Evolutionary conservation across 78 protist species (phyloP).

Genomic region (Trichosphaerium sp.): DNA sequence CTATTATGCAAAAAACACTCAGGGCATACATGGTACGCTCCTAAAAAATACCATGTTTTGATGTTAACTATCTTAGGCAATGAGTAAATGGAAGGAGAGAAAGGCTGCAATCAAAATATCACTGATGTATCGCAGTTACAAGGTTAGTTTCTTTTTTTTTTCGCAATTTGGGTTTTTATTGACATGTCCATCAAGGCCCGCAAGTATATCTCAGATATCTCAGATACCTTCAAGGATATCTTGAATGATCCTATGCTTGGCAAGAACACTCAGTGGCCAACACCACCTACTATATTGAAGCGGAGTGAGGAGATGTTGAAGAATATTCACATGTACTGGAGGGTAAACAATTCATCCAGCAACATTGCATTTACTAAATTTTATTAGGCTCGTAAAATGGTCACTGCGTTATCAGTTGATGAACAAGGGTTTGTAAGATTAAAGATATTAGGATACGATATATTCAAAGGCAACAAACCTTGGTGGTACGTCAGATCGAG

Average conservation of each 20-base stretch:
- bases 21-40: constrained; percentile 31
- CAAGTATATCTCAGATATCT: too few species aligned
- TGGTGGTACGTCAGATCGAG: constrained; percentile 7
- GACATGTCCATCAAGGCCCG: too few species aligned
- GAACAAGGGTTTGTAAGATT: constrained; percentile 39
- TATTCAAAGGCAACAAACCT: constrained; percentile 31
- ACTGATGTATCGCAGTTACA: constrained; percentile 24
- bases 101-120: constrained; percentile 34
- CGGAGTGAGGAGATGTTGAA: constrained; percentile 16
- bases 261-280: constrained; percentile 14
- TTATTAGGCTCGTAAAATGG: constrained; percentile 29
- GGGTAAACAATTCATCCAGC: too few species aligned
- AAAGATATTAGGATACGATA: constrained; percentile 32
- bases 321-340: constrained; percentile 40
- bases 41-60: too few species aligned
- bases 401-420: constrained; percentile 11
- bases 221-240: constrained; percentile 4
- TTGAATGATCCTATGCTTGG: constrained; percentile 19
- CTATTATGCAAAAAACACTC: constrained; percentile 52
- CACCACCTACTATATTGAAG: constrained; percentile 16
- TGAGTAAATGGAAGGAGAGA: constrained; percentile 11
- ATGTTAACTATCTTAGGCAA: too few species aligned
- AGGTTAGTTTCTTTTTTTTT: neutral
- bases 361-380: neutral
- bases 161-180: neutral